These are phyloP conservation scores for Xylaria arbuscula DNA, from an alignment of 2,329 filamentous ascomycete species.

Conservation along the genomic window DNA sequence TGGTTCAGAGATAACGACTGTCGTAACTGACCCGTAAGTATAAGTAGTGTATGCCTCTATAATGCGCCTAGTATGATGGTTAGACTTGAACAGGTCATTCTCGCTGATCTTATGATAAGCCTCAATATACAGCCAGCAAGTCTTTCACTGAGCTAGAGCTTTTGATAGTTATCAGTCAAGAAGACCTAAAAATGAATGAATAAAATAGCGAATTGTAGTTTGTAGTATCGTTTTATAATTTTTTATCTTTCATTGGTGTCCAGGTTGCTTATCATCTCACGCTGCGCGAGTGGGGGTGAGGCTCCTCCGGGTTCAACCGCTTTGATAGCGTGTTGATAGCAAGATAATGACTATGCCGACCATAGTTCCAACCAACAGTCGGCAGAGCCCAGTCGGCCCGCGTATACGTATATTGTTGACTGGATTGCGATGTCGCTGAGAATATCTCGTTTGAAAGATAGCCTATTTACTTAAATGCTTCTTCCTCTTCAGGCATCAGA, in stretches of 20 bases:
- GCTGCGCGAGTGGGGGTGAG: conserved; percentile 12
- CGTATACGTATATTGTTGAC: not conserved
- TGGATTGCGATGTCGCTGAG: not conserved
- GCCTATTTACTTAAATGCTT: not conserved
- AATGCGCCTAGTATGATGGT: not conserved
- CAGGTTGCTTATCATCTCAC: conserved; percentile 31
- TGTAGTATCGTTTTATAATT: conserved; percentile 8
- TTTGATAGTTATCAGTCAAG: not conserved
- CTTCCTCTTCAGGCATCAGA: not conserved
- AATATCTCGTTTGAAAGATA: not conserved
- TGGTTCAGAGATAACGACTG: not conserved
- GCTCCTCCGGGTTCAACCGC: not conserved
- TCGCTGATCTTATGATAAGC: not conserved
- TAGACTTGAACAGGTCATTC: not conserved
- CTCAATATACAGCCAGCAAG: not conserved
- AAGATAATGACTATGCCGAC: conserved; percentile 2
- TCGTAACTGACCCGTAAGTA: not conserved
- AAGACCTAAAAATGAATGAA: not conserved
- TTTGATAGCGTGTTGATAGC: conserved; percentile 6
- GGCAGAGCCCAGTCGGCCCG: not conserved
- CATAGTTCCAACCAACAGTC: not conserved
- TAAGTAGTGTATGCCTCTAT: not conserved
- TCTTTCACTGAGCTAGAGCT: conserved; percentile 10
- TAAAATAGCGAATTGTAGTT: conserved; percentile 1
- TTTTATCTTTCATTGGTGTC: conserved; percentile 27